Evolutionary conservation across 1,284 basidiomycete species (phyloP).

Genomic region (Wolfiporia cocos): DNA sequence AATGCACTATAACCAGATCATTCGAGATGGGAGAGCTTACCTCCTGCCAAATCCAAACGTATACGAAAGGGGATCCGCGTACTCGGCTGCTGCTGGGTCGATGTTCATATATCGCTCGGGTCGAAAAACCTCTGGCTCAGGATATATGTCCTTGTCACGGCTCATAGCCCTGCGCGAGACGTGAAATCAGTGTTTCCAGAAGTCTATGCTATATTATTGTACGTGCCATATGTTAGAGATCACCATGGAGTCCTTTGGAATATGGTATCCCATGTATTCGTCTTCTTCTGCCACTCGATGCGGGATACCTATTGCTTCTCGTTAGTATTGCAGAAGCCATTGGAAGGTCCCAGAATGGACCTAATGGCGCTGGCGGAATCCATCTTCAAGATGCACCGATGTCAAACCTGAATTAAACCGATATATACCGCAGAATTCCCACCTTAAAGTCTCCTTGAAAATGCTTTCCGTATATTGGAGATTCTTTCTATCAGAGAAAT

Average conservation of each 20-base stretch:
- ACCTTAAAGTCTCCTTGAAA: conserved; percentile 25
- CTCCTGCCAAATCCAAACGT: conserved; percentile 21
- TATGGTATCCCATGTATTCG: conserved; percentile 38
- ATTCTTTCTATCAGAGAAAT: conserved; percentile 15
- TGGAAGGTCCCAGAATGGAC: not conserved
- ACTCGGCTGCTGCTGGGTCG: conserved; percentile 6
- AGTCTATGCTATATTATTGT: conserved; percentile 17
- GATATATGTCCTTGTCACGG: conserved; percentile 14
- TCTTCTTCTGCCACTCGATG: conserved; percentile 45
- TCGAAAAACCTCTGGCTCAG: conserved; percentile 15
- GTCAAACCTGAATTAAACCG: not conserved
- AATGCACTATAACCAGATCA: too few relatives aligned
- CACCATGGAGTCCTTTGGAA: conserved; percentile 39
- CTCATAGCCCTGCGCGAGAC: conserved; percentile 1
- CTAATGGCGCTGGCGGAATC: not conserved
- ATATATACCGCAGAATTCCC: not conserved
- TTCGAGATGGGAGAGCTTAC: too few relatives aligned
- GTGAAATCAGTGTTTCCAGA: conserved; percentile 12
- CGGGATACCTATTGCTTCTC: conserved; percentile 30
- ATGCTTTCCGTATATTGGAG: conserved; percentile 28
- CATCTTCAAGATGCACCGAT: not conserved
- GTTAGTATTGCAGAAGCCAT: not conserved
- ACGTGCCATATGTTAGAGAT: conserved; percentile 43
- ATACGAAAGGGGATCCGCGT: conserved; percentile 10
- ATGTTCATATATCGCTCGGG: conserved; percentile 17